A percentile compares a stretch with the other conserved stretches of the same genome.
Conservation (phyloP, 176 grass and related monocot species). For the barley (Hordeum vulgare) region MorexV3_pseudomolecules_assembly NC_058521.1:599226168-599226667, state of each 20-base stretch:
- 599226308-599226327: not conserved
- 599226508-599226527: not conserved
- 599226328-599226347: not conserved
- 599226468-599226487: not conserved
- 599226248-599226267: not conserved
- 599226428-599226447: not conserved
- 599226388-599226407: not conserved
- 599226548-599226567: not conserved
- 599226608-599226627: not conserved
- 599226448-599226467: not conserved
- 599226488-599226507: not conserved
- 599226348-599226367: not conserved
- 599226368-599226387: not conserved
- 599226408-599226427: not conserved
- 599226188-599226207: too few species aligned
- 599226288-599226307: not conserved
- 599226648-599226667: not conserved
- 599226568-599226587: constrained; percentile 2
- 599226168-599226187: too few species aligned
- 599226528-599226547: not conserved
- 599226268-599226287: not conserved
- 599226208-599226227: too few species aligned
- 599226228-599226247: too few species aligned
- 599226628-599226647: not conserved
- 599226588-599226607: not conserved